These are phyloP conservation scores for Mayamaea pseudoterrestris DNA, from an alignment of 108 stramenopile genomes.

Conservation along the genomic window DNA sequence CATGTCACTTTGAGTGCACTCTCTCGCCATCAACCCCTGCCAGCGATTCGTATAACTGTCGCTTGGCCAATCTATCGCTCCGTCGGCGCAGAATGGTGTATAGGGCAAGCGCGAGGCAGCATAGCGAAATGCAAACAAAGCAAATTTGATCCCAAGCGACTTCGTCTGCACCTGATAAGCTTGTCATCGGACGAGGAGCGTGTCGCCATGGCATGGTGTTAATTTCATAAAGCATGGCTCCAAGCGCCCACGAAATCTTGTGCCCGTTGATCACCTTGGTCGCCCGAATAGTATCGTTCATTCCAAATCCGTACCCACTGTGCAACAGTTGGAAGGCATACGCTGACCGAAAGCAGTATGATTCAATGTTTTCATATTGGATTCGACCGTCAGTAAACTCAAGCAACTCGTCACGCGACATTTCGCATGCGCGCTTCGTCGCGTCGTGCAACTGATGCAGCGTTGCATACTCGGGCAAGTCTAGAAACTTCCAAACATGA, in stretches of 20 bases:
- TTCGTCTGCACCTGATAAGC: too few relatives aligned
- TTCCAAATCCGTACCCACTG: constrained; percentile 62
- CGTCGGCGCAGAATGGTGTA: too few relatives aligned
- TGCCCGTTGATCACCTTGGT: constrained; percentile 66
- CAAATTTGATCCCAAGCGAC: too few relatives aligned
- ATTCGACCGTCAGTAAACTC: constrained; percentile 14
- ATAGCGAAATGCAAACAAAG: too few relatives aligned
- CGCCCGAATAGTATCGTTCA: constrained; percentile 56
- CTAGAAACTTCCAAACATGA: constrained; percentile 52
- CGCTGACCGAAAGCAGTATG: constrained; percentile 75
- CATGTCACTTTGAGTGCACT: too few relatives aligned
- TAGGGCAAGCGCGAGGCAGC: too few relatives aligned
- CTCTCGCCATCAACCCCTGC: too few relatives aligned
- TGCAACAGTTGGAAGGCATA: constrained; percentile 57
- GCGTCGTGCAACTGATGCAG: constrained; percentile 35
- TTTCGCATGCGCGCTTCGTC: constrained; percentile 38
- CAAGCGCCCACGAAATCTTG: constrained; percentile 83
- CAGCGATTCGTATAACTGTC: too few relatives aligned
- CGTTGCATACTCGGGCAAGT: constrained; percentile 34
- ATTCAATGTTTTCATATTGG: constrained; percentile 16
- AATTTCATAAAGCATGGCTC: constrained; percentile 88
- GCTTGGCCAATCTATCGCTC: too few relatives aligned
- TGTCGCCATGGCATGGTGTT: constrained; percentile 87
- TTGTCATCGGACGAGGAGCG: too few relatives aligned
- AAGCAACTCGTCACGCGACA: constrained; percentile 33